A percentile compares a stretch with the other conserved stretches of the same genome.
Conservation (phyloP, 257 asterid species). For the Nicotiana sylvestris region DNA sequence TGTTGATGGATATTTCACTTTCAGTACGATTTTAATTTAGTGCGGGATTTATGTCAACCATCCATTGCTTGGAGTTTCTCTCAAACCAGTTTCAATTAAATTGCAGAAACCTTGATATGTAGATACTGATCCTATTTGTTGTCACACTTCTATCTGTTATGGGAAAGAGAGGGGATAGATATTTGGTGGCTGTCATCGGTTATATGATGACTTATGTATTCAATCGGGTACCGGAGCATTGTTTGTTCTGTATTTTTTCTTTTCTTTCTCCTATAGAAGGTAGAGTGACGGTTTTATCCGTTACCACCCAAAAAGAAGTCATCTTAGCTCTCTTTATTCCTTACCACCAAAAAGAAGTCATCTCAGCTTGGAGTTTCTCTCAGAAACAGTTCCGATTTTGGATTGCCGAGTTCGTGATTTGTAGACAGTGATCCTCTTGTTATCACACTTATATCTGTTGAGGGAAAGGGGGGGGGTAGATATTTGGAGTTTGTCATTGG, state of each 20-base stretch:
- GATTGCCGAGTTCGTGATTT: not conserved
- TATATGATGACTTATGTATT: not conserved
- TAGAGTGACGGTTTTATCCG: not conserved
- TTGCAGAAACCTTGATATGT: not conserved
- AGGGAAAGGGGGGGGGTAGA: not conserved
- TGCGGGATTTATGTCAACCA: not conserved
- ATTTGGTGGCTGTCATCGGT: not conserved
- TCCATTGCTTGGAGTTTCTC: not conserved
- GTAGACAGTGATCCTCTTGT: not conserved
- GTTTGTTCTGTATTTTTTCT: not conserved
- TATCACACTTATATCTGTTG: not conserved
- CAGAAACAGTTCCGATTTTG: not conserved
- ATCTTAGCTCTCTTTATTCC: not conserved
- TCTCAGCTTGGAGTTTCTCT: not conserved
- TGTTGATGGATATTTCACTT: conserved; percentile 3
- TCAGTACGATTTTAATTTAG: not conserved
- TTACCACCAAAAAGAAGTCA: not conserved
- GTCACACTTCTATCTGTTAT: not conserved
- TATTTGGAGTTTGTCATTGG: not conserved
- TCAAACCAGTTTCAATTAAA: not conserved
- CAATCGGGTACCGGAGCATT: not conserved
- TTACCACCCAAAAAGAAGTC: not conserved
- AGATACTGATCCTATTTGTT: not conserved
- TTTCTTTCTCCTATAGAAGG: not conserved
- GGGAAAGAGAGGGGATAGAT: not conserved